phyloP scores from a whole-genome alignment of 306 rosid genomes.

The Dryas alaskensis region DNA sequence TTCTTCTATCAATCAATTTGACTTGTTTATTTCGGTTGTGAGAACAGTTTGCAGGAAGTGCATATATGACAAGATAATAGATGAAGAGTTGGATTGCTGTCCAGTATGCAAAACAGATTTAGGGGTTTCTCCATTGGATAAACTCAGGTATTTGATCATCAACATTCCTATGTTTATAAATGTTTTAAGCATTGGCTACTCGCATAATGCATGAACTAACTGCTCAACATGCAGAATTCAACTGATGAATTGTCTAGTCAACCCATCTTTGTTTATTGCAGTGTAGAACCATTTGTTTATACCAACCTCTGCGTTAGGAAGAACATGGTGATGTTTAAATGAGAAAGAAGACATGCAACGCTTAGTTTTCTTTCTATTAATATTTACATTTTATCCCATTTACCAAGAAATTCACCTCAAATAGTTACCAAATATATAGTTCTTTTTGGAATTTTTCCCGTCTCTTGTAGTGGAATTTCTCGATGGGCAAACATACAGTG shows the following conservation, averaged over 20 bases:
- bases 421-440: neutral
- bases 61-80: constrained; percentile 48
- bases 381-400: neutral
- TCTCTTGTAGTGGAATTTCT: neutral
- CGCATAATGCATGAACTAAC: neutral
- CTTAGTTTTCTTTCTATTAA: neutral
- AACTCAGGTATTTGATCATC: constrained; percentile 44
- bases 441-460: neutral
- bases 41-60: constrained; percentile 73
- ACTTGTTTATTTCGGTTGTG: constrained; percentile 16
- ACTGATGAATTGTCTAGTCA: neutral
- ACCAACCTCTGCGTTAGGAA: neutral
- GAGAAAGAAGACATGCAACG: neutral
- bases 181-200: neutral
- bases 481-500: neutral
- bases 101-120: constrained; percentile 56
- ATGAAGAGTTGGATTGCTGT: constrained; percentile 38
- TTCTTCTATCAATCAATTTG: neutral
- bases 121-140: constrained; percentile 59
- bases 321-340: neutral
- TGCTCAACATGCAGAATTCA: neutral
- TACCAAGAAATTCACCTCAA: neutral
- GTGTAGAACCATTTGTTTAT: neutral
- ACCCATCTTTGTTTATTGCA: too few species aligned
- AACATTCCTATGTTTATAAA: constrained; percentile 10